Evolutionary conservation across 208 protist species (phyloP), one percentile per base, ranked within the genome.

Genomic region (Histomonas meleagridis): DNA sequence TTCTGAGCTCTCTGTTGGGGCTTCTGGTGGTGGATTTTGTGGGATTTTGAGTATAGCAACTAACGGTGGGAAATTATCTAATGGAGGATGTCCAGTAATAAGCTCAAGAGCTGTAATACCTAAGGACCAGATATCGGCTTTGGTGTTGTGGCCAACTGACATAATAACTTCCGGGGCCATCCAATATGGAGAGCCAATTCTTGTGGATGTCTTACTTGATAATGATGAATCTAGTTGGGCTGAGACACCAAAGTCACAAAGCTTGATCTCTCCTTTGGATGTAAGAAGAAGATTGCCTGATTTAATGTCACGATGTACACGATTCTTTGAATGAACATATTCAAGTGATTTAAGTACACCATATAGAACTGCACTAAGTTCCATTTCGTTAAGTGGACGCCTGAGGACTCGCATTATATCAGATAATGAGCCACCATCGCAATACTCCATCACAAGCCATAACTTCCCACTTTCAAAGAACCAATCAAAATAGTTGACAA

Each of bases 81-180:
- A 91, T 4, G 95, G 95, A 32, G 94, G 92, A 12, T 76, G 16
- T 16, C 60, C 81, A 57, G 94, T 92, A 0, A 93, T 94, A 0
- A 95, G 51, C 90, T 95, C 95, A 26, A 95, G 93, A 26, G 94
- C 94, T 1, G 92, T 94, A 49, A 95, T 95, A 28, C 95, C 95
- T 21, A 95, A 65, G 28, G 93, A 93, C 95, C 95, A 95, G n/a
- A 95, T 93, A 92, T 95, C 95, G 43, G 93, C 94, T 65, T 94
- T 95, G 23, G 86, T 40, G 49, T 94, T 90, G 65, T 95, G 94
- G 1, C 93, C 90, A 35, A 49, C 35, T 48, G 95, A 49, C 26
- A 69, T 62, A 49, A 93, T 93, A 0, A 95, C 93, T 91, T 95
- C 94, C 40, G 94, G 94, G 21, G 94, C 94, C 94, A 95, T 95